Evolutionary conservation across 768 basidiomycete genomes (phyloP).

Genomic region (Lentinula aciculospora): DNA sequence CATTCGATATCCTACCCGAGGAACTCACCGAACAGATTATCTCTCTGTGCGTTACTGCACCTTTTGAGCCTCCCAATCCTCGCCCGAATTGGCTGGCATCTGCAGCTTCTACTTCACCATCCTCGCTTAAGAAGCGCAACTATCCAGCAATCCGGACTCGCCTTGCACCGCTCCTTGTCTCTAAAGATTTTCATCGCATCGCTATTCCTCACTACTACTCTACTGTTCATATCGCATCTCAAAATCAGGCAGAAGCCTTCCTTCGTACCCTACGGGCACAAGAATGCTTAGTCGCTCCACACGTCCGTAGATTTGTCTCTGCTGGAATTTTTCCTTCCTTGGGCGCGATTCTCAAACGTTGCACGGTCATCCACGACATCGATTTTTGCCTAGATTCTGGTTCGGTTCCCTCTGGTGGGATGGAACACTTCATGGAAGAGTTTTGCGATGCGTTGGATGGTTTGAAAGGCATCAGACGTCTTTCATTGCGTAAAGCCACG

Average conservation of each 20-base stretch:
- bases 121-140: background rate
- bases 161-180: conserved; percentile 45
- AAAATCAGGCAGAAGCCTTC: conserved; percentile 31
- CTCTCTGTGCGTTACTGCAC: conserved; percentile 21
- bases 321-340: conserved; percentile 34
- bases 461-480: conserved; percentile 31
- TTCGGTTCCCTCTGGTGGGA: conserved; percentile 24
- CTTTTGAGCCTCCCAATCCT: conserved; percentile 10
- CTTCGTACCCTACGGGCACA: conserved; percentile 28
- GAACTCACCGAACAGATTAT: conserved; percentile 44
- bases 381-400: conserved; percentile 18
- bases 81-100: conserved; percentile 20
- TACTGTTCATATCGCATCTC: conserved; percentile 37
- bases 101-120: conserved; percentile 11
- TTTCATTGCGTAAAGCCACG: conserved; percentile 47
- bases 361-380: conserved; percentile 14
- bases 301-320: conserved; percentile 37
- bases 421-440: conserved; percentile 22
- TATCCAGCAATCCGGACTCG: conserved; percentile 13
- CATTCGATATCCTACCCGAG: conserved; percentile 19
- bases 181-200: conserved; percentile 47
- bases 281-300: conserved; percentile 27
- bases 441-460: conserved; percentile 36
- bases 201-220: conserved; percentile 53
- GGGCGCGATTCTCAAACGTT: conserved; percentile 29